Evolutionary conservation across 352 stramenopile genomes (phyloP), one percentile per base, ranked within the genome.

Genomic region (Phytophthora citricola): DNA sequence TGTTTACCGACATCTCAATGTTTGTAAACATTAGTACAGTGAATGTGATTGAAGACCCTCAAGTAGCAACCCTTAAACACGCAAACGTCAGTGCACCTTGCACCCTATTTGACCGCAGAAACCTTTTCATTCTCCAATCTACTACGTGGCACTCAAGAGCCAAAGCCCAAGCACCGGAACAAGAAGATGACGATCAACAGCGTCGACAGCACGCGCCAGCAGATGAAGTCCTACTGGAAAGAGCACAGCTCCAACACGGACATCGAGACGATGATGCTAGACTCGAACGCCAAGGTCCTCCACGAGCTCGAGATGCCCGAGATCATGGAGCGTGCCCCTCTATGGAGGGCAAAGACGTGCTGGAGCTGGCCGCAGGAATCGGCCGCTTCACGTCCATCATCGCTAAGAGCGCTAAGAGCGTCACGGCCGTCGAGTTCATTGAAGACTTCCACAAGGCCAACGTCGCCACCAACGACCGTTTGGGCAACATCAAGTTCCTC

Each of bases 181-280:
- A 45, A 50, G 27, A 83, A 63, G 12, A 90, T 86, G 75, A 88
- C 73, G 22, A 71, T 81, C 45, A 69, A 85, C 45, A 69, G 8
- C 10, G 17, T 43, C 26, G 62, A 65, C 31, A 12, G 66, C 29
- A 94, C 82, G 10, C 83, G 86, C 49, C 61, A 79, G 29, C 66
- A 81, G 34, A 94, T 94, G 86, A 94, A 92, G 69, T 80, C 75
- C 46, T 94, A 93, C 74, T 94, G 86, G 86, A 78, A 67, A 4
- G 81, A 92, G 60, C 85, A 93, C 38, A 81, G 71, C 53, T 54
- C 63, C 34, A 80, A 67, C 39, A 87, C 82, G 32, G 87, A 78
- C 31, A 78, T 94, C 36, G 82, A 94, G 69, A 89, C 82, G 34
- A 94, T 94, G 86, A 94, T 94, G 86, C 79, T 94, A 32, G 86